phyloP scores from a whole-genome alignment of 768 basidiomycete genomes.

The Termitomyces sp. region DNA sequence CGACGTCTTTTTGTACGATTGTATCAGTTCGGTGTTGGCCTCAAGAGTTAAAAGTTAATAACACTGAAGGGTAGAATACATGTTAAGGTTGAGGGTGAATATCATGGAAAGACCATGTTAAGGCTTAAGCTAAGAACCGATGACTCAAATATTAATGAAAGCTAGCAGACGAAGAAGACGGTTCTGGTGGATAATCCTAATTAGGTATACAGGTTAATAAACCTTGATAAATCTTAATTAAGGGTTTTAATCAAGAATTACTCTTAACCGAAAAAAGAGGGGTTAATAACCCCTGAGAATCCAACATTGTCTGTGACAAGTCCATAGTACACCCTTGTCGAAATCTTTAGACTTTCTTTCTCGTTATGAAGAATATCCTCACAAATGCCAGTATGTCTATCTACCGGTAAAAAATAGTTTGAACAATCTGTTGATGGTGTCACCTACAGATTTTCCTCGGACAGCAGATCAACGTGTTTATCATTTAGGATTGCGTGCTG shows the following conservation, averaged over 20 bases:
- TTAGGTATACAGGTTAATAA: neutral
- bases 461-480: constrained; percentile 74
- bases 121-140: neutral
- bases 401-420: neutral
- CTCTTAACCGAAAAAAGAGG: neutral
- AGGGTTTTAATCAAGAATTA: neutral
- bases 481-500: constrained; percentile 70
- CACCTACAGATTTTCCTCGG: constrained; percentile 65
- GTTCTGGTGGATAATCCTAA: neutral
- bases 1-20: too few species aligned
- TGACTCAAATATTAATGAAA: neutral
- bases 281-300: neutral
- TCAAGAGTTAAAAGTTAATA: neutral
- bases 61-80: neutral
- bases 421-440: neutral
- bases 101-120: neutral
- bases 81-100: neutral
- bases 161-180: neutral
- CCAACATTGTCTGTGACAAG: too few species aligned
- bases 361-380: constrained; percentile 36
- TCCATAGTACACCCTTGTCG: too few species aligned
- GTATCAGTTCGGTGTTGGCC: neutral
- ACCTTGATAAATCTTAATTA: neutral
- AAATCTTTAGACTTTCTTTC: neutral
- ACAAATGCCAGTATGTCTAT: constrained; percentile 62